These are phyloP conservation scores for Globisporangium splendens DNA, from an alignment of 352 stramenopile genomes.

Conservation along the genomic window DNA sequence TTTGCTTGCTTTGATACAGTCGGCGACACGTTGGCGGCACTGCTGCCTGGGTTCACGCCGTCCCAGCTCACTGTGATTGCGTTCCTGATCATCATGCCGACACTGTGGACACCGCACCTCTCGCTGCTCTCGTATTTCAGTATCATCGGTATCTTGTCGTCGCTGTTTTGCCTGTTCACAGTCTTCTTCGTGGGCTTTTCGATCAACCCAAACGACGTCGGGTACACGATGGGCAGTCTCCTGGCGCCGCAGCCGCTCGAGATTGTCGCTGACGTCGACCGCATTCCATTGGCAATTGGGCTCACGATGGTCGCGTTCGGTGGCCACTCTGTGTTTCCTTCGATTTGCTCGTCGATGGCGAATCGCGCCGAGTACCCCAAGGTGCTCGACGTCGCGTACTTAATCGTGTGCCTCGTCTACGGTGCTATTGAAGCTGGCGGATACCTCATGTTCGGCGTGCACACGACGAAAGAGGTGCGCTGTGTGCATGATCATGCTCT, in stretches of 20 bases:
- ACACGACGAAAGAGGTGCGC: slow-evolving; percentile 73
- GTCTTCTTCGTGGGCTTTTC: slow-evolving; percentile 76
- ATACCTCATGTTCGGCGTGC: slow-evolving; percentile 81
- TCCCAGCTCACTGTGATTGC: slow-evolving; percentile 62
- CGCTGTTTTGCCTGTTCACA: slow-evolving; percentile 70
- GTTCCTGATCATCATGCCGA: slow-evolving; percentile 73
- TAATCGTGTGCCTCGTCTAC: slow-evolving; percentile 72
- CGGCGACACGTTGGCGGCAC: slow-evolving; percentile 65
- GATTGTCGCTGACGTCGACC: slow-evolving; percentile 54
- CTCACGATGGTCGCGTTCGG: slow-evolving; percentile 87
- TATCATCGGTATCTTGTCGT: slow-evolving; percentile 82
- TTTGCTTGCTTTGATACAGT: slow-evolving; percentile 28
- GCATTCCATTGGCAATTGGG: slow-evolving; percentile 75
- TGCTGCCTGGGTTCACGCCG: slow-evolving; percentile 63
- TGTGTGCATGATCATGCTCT: neutral
- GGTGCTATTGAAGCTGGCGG: slow-evolving; percentile 66
- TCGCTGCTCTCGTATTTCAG: slow-evolving; percentile 84
- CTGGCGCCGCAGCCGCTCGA: slow-evolving; percentile 55
- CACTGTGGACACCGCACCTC: slow-evolving; percentile 77
- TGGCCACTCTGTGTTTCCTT: slow-evolving; percentile 86
- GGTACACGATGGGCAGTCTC: slow-evolving; percentile 53
- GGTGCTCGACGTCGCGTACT: slow-evolving; percentile 72
- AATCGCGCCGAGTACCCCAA: slow-evolving; percentile 56
- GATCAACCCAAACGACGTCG: slow-evolving; percentile 35
- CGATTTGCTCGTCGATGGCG: slow-evolving; percentile 83